Evolutionary conservation across 208 protist genomes (phyloP).

Genomic region (Zelonia costaricensis): DNA sequence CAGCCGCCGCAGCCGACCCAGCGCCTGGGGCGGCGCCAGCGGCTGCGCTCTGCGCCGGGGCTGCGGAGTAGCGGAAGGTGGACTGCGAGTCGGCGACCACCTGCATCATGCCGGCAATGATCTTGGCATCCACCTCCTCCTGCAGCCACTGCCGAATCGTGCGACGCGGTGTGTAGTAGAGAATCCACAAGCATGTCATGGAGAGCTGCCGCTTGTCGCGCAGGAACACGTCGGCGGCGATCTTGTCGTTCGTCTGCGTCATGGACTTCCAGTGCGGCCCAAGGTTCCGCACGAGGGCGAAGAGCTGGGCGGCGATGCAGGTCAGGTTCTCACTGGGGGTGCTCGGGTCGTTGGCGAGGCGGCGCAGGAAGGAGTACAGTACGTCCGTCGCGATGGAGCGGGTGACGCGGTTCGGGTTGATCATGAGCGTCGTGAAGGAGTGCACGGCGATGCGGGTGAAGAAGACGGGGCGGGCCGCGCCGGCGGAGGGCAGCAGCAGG

Average conservation of each 20-base stretch:
- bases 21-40: no score
- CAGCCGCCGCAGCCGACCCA: no score
- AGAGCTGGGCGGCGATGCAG: slow-evolving; percentile 75
- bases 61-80: slow-evolving; percentile 64
- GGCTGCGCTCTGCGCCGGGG: not conserved
- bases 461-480: slow-evolving; percentile 54
- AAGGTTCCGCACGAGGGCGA: slow-evolving; percentile 50
- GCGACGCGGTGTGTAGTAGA: slow-evolving; percentile 68
- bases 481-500: slow-evolving; percentile 66
- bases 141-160: slow-evolving; percentile 54
- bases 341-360: slow-evolving; percentile 61
- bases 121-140: slow-evolving; percentile 43
- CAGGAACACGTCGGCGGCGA: slow-evolving; percentile 27
- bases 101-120: slow-evolving; percentile 67
- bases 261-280: slow-evolving; percentile 71
- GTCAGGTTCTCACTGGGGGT: slow-evolving; percentile 57
- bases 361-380: slow-evolving; percentile 70
- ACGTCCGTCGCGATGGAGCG: slow-evolving; percentile 44
- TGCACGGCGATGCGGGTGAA: slow-evolving; percentile 66
- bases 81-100: slow-evolving; percentile 73
- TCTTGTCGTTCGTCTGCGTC: slow-evolving; percentile 55
- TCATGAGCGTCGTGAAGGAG: slow-evolving; percentile 60
- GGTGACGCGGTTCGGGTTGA: slow-evolving; percentile 45
- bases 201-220: slow-evolving; percentile 69
- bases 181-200: slow-evolving; percentile 74